These are phyloP conservation scores for Nicotiana attenuata DNA, from an alignment of 257 asterid species.

Conservation along the genomic window DNA sequence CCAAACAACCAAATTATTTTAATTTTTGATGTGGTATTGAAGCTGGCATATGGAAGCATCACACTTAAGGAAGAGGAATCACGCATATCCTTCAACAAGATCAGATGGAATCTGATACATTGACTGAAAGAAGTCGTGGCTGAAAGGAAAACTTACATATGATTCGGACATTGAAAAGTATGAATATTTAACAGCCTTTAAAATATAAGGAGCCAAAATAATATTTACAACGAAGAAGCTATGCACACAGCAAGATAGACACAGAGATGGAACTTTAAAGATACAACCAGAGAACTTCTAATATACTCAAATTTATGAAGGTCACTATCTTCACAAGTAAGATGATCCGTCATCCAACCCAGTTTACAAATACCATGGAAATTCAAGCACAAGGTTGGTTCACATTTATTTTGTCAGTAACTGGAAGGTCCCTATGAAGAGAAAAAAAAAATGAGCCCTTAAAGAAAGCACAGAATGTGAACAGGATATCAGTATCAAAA, in stretches of 20 bases:
- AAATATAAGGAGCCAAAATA: not conserved
- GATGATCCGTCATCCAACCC: not conserved
- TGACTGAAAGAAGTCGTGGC: not conserved
- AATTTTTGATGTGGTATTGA: not conserved
- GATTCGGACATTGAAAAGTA: no score
- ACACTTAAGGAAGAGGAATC: not conserved
- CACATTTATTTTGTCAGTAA: not conserved
- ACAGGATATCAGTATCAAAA: not conserved
- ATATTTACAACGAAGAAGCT: not conserved
- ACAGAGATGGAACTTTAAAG: not conserved
- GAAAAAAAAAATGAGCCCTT: no score
- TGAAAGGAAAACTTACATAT: not conserved
- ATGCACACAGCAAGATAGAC: not conserved
- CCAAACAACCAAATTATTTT: not conserved
- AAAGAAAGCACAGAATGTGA: no score
- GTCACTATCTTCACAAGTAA: not conserved
- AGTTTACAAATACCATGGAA: not conserved
- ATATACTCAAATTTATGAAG: not conserved
- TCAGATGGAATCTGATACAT: not conserved
- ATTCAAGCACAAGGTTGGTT: not conserved
- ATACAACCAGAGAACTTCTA: not conserved
- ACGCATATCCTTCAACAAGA: not conserved
- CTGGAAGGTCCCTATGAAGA: no score
- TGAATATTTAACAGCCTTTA: not conserved
- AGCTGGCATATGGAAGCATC: not conserved